Percentiles rank a stretch among this genome's conserved stretches.
Evolutionary conservation across 257 asterid species (phyloP).

Genomic region (Salvia splendens): DNA sequence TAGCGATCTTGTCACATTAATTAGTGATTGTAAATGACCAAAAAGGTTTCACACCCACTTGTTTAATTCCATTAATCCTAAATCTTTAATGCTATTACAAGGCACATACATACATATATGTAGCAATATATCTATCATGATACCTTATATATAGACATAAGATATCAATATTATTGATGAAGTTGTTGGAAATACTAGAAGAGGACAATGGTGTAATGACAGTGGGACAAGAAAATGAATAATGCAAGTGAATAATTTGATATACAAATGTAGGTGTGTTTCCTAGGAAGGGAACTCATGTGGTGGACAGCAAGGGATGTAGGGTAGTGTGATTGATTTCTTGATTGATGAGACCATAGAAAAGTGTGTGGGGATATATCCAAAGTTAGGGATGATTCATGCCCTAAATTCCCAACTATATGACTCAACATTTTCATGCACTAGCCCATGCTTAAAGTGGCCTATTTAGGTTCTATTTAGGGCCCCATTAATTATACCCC

Average conservation of each 20-base stretch:
- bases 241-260: conserved; percentile 28
- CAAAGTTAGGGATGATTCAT: conserved; percentile 46
- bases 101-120: too few relatives aligned
- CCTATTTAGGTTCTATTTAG: conserved; percentile 31
- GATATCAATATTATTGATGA: neutral
- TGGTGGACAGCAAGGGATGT: conserved; percentile 55
- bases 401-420: conserved; percentile 42
- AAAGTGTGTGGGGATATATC: conserved; percentile 15
- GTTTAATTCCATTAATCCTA: too few relatives aligned
- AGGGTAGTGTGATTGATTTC: conserved; percentile 37
- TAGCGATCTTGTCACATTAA: too few relatives aligned
- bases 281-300: conserved; percentile 66
- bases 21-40: too few relatives aligned
- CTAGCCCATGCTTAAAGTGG: conserved; percentile 11
- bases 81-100: too few relatives aligned
- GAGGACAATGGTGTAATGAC: neutral
- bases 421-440: too few relatives aligned
- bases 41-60: too few relatives aligned
- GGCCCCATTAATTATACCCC: conserved; percentile 32
- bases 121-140: too few relatives aligned
- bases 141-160: too few relatives aligned
- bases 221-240: conserved; percentile 7
- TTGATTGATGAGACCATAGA: conserved; percentile 27
- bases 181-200: conserved; percentile 14
- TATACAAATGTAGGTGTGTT: conserved; percentile 38